phyloP scores from a whole-genome alignment of 2,329 filamentous ascomycete genomes.

The Thielaviopsis euricoi region DNA sequence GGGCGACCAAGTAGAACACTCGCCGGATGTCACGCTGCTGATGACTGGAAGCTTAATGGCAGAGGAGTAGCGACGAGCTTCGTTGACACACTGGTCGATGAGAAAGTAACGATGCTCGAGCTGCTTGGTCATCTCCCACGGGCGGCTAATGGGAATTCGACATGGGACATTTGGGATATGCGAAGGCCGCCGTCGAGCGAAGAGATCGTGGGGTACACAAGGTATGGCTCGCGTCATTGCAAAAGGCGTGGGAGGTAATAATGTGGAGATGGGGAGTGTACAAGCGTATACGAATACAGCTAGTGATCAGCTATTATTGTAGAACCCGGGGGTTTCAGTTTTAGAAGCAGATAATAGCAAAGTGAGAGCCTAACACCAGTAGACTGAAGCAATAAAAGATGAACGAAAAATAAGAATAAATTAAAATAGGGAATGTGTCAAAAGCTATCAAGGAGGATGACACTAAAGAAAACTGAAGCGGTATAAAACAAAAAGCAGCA shows the following conservation, averaged over 20 bases:
- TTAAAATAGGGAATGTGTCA: too few relatives aligned
- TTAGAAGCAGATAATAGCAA: too few relatives aligned
- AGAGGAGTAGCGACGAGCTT: background rate
- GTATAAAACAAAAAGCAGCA: too few relatives aligned
- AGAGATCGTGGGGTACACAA: background rate
- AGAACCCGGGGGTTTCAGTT: too few relatives aligned
- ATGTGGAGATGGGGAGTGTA: background rate
- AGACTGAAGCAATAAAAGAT: too few relatives aligned
- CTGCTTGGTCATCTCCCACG: slow-evolving; percentile 9
- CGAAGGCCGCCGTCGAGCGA: slow-evolving; percentile 1
- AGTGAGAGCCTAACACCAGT: too few relatives aligned
- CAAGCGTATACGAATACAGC: too few relatives aligned
- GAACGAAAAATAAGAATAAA: too few relatives aligned
- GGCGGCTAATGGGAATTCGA: slow-evolving; percentile 4
- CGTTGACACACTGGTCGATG: slow-evolving; percentile 4
- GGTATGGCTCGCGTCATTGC: background rate
- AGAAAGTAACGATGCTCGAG: slow-evolving; percentile 4
- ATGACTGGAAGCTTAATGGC: background rate
- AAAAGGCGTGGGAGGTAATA: background rate
- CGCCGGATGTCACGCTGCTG: background rate
- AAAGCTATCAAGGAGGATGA: too few relatives aligned
- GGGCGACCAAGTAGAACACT: background rate
- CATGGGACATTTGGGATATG: slow-evolving; percentile 1
- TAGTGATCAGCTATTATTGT: too few relatives aligned
- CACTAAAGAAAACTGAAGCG: too few relatives aligned